Evolutionary conservation across 2,329 filamentous ascomycete genomes (phyloP).

Genomic region (Mollisia scopiformis): DNA sequence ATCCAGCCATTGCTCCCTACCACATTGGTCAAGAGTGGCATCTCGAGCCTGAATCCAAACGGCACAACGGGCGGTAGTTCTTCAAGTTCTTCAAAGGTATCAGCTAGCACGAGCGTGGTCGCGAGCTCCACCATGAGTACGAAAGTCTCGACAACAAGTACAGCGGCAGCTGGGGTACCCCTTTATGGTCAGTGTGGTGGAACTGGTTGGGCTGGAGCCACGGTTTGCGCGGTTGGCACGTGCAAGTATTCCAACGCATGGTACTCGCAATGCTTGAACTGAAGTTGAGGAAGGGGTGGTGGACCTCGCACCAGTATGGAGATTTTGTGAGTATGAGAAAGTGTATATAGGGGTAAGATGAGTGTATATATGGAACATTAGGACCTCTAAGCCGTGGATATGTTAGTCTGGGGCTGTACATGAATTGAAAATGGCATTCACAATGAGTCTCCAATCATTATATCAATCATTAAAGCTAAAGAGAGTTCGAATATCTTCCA

Average conservation of each 20-base stretch:
- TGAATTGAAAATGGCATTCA: too few relatives aligned
- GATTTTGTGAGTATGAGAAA: too few relatives aligned
- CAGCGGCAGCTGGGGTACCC: not conserved
- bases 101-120: not conserved
- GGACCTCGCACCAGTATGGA: too few relatives aligned
- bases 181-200: conserved; percentile 10
- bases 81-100: not conserved
- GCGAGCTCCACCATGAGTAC: not conserved
- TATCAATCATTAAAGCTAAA: too few relatives aligned
- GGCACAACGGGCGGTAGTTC: not conserved
- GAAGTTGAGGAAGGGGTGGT: too few relatives aligned
- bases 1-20: conserved; percentile 48
- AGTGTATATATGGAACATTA: too few relatives aligned
- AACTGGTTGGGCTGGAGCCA: not conserved
- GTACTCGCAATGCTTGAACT: conserved; percentile 7
- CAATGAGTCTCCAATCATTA: too few relatives aligned
- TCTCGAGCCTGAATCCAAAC: conserved; percentile 13
- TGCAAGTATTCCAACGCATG: conserved; percentile 7
- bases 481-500: too few relatives aligned
- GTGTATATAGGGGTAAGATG: too few relatives aligned
- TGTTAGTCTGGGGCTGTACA: too few relatives aligned
- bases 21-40: conserved; percentile 21
- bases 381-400: too few relatives aligned
- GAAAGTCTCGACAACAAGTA: not conserved
- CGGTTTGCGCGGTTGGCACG: not conserved